Evolutionary conservation across 352 stramenopile species (phyloP).

Genomic region (Pythium utonaiense): DNA sequence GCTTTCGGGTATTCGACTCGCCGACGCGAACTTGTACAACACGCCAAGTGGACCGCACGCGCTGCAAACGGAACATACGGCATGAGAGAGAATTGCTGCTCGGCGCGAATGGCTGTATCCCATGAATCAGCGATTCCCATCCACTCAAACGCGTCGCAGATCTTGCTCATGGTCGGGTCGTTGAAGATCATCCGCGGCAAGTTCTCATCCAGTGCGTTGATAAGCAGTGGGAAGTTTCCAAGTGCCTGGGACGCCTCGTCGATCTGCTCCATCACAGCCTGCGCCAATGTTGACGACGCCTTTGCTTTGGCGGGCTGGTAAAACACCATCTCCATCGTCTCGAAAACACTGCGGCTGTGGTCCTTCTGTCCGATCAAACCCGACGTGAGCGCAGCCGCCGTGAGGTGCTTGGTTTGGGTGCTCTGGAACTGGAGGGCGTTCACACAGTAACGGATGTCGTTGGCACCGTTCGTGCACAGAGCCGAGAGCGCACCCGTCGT

Average conservation of each 20-base stretch:
- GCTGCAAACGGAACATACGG: conserved; percentile 72
- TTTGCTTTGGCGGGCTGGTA: conserved; percentile 54
- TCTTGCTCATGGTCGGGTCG: conserved; percentile 86
- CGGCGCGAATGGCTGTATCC: conserved; percentile 46
- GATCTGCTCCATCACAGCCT: conserved; percentile 39
- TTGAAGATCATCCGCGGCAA: conserved; percentile 86
- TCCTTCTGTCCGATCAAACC: conserved; percentile 58
- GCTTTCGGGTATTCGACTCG: conserved; percentile 69
- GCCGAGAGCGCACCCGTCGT: conserved; percentile 60
- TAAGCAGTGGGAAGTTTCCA: conserved; percentile 73
- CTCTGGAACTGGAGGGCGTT: conserved; percentile 96
- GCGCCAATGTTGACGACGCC: conserved; percentile 15
- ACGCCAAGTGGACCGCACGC: conserved; percentile 61
- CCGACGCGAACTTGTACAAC: conserved; percentile 67
- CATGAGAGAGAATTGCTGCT: conserved; percentile 73
- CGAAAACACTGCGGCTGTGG: conserved; percentile 52
- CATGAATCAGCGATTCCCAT: conserved; percentile 76
- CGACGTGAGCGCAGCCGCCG: conserved; percentile 23
- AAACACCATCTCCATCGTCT: conserved; percentile 72
- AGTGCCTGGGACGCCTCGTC: conserved; percentile 65
- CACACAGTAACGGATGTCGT: conserved; percentile 95
- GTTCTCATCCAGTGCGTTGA: conserved; percentile 89
- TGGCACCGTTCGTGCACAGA: conserved; percentile 62
- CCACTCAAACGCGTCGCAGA: conserved; percentile 81
- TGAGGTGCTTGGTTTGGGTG: conserved; percentile 34